phyloP scores from a whole-genome alignment of 495 filamentous ascomycete species.

The Xylaria nigripes region DNA sequence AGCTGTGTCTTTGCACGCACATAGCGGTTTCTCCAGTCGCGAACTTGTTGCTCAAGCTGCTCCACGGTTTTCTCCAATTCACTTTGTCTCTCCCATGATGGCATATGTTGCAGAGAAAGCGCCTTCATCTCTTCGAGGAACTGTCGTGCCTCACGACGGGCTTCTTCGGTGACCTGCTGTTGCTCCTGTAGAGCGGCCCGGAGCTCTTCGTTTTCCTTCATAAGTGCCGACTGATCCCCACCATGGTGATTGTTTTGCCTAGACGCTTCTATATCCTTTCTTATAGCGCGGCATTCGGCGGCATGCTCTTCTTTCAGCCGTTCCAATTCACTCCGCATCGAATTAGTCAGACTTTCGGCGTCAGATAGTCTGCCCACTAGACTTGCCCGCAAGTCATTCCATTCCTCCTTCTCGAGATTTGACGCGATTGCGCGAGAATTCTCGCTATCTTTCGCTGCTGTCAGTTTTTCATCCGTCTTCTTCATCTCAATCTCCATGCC shows the following conservation, averaged over 20 bases:
- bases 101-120: constrained; percentile 67
- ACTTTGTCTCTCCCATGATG: constrained; percentile 76
- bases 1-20: constrained; percentile 79
- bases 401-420: constrained; percentile 58
- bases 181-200: constrained; percentile 63
- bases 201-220: constrained; percentile 63
- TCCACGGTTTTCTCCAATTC: constrained; percentile 63
- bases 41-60: constrained; percentile 68
- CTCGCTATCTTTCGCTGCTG: constrained; percentile 32
- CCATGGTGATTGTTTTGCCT: constrained; percentile 24
- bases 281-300: constrained; percentile 53
- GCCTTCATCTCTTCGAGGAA: constrained; percentile 85
- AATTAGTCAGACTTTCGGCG: constrained; percentile 67
- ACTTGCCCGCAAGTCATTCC: constrained; percentile 60
- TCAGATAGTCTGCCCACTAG: constrained; percentile 74
- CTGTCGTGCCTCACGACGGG: constrained; percentile 71
- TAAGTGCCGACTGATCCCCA: constrained; percentile 50
- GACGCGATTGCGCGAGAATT: constrained; percentile 33
- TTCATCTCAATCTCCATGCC: constrained; percentile 55
- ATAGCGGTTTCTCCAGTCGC: constrained; percentile 84
- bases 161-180: constrained; percentile 79
- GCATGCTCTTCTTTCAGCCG: constrained; percentile 59
- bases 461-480: constrained; percentile 44
- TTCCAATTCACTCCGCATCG: constrained; percentile 69
- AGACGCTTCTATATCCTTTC: constrained; percentile 54